Evolutionary conservation across 257 asterid genomes (phyloP).

Genomic region (Agastache rugosa): DNA sequence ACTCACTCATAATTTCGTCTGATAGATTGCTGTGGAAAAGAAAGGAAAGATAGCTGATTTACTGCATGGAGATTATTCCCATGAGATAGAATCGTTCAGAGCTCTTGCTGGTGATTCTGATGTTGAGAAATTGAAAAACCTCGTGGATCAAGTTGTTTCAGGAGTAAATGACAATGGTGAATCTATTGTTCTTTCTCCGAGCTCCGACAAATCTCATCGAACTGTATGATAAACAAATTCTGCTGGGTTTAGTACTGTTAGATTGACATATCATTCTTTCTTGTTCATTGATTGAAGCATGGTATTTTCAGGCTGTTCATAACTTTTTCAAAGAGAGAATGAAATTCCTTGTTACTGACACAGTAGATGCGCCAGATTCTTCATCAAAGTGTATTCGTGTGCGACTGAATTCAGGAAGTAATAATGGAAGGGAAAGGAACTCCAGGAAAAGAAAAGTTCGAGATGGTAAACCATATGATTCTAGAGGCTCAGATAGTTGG

Average conservation of each 20-base stretch:
- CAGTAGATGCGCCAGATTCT: slow-evolving; percentile 83
- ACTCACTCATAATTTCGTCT: slow-evolving; percentile 33
- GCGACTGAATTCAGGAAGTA: slow-evolving; percentile 63
- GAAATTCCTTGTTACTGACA: slow-evolving; percentile 90
- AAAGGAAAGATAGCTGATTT: slow-evolving; percentile 53
- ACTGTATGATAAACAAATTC: slow-evolving; percentile 57
- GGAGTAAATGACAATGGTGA: slow-evolving; percentile 48
- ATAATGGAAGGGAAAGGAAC: slow-evolving; percentile 56
- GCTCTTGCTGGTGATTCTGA: slow-evolving; percentile 79
- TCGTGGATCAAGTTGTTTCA: slow-evolving; percentile 61
- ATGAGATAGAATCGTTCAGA: slow-evolving; percentile 80
- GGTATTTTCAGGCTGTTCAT: slow-evolving; percentile 78
- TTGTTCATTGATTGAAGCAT: slow-evolving; percentile 35
- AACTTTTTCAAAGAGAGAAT: slow-evolving; percentile 88
- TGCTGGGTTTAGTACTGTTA: slow-evolving; percentile 13
- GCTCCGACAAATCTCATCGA: slow-evolving; percentile 84
- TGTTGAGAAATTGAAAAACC: slow-evolving; percentile 59
- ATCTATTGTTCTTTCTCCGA: slow-evolving; percentile 73
- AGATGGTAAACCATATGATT: slow-evolving; percentile 72
- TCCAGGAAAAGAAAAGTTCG: slow-evolving; percentile 87
- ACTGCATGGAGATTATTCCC: slow-evolving; percentile 52
- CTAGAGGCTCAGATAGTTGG: slow-evolving; percentile 91
- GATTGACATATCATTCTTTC: slow-evolving; percentile 16
- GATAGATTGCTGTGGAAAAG: slow-evolving; percentile 66
- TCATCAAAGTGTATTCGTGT: slow-evolving; percentile 88